A percentile compares a stretch with the other conserved stretches of the same genome.
Evolutionary conservation across 805 yeast genomes (phyloP).

Genomic region (Myxozyma sirexii): DNA sequence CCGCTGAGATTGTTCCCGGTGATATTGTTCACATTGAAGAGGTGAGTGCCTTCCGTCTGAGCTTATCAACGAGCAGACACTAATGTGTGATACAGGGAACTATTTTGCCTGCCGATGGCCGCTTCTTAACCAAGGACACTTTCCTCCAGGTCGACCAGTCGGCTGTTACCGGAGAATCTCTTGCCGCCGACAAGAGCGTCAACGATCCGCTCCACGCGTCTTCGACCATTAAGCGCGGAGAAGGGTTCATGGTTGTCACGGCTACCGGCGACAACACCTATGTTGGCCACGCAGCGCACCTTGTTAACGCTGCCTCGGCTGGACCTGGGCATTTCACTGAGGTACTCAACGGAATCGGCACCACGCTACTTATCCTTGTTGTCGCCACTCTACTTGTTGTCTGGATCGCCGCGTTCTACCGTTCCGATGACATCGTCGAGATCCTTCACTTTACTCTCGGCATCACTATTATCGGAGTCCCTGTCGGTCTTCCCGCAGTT

Average conservation of each 20-base stretch:
- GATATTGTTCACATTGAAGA: conserved; percentile 81
- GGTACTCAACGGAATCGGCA: conserved; percentile 96
- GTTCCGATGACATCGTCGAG: conserved; percentile 81
- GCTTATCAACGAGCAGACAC: no score
- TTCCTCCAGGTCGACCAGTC: conserved; percentile 93
- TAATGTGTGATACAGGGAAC: conserved; percentile 53
- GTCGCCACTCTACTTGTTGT: conserved; percentile 82
- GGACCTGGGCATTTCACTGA: conserved; percentile 96
- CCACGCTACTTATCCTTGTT: conserved; percentile 86
- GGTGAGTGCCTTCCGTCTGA: not conserved
- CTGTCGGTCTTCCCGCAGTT: conserved; percentile 98
- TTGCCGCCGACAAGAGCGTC: conserved; percentile 88
- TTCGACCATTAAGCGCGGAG: conserved; percentile 94
- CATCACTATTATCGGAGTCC: conserved; percentile 96
- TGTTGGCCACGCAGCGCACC: conserved; percentile 96
- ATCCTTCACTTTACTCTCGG: conserved; percentile 92
- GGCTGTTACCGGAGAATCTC: conserved; percentile 96
- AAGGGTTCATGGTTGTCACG: conserved; percentile 89
- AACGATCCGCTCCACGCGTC: conserved; percentile 91
- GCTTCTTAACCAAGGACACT: conserved; percentile 81
- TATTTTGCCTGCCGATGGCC: conserved; percentile 91
- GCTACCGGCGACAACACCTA: conserved; percentile 95
- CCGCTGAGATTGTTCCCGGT: conserved; percentile 90
- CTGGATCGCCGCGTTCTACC: conserved; percentile 93
- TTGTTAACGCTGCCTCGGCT: conserved; percentile 90